A percentile compares a stretch with the other conserved stretches of the same genome.
These are phyloP conservation scores for Dioscorea cayenensis DNA, from an alignment of 116 monocot genomes.

Conservation along the genomic window DNA sequence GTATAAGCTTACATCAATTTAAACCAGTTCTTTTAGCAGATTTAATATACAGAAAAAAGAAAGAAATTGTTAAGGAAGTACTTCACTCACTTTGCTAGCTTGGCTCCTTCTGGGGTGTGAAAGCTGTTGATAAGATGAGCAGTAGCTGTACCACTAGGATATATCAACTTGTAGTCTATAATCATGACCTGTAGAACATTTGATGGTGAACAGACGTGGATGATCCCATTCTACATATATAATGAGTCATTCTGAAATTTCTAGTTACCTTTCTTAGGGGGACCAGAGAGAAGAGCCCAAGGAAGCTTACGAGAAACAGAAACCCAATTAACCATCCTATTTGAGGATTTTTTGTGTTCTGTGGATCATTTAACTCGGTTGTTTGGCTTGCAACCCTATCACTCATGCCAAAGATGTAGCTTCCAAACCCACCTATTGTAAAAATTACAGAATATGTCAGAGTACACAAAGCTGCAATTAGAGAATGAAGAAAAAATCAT, in stretches of 20 bases:
- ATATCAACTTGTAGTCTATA: conserved; percentile 50
- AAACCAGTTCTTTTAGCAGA: neutral
- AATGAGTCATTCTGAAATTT: neutral
- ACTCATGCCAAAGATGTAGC: conserved; percentile 54
- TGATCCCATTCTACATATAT: no score
- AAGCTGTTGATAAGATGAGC: conserved; percentile 71
- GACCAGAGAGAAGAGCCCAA: conserved; percentile 46
- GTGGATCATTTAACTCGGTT: conserved; percentile 10
- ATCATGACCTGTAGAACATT: conserved; percentile 50
- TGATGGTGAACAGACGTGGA: no score
- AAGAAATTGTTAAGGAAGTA: neutral
- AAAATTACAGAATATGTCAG: neutral
- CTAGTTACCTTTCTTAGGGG: conserved; percentile 45
- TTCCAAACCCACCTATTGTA: conserved; percentile 52
- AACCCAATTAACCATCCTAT: conserved; percentile 63
- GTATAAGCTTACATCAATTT: neutral
- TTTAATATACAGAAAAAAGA: no score
- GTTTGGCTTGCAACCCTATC: conserved; percentile 26
- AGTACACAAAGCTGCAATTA: neutral
- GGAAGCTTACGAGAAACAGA: conserved; percentile 49
- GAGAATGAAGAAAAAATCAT: neutral
- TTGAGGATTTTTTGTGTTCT: conserved; percentile 38
- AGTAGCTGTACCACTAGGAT: conserved; percentile 68
- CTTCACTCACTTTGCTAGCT: conserved; percentile 36
- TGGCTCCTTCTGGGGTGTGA: conserved; percentile 59